These are phyloP conservation scores for Begonia loranthoides DNA, from an alignment of 306 rosid genomes.

Conservation along the genomic window DNA sequence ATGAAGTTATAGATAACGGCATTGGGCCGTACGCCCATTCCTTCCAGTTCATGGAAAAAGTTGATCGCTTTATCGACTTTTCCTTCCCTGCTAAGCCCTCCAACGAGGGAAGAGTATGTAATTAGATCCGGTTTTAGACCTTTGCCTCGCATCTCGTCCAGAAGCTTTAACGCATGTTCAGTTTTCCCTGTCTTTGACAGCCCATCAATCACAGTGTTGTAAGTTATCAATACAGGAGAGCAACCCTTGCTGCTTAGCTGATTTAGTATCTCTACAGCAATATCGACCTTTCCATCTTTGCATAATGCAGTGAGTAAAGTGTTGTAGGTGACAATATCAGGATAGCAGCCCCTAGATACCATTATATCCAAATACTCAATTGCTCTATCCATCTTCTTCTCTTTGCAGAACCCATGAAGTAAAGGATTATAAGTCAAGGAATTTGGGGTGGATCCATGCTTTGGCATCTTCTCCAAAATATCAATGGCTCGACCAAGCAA, in stretches of 20 bases:
- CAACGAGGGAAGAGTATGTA: slow-evolving; percentile 68
- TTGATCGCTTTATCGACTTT: slow-evolving; percentile 48
- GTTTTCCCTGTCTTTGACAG: slow-evolving; percentile 73
- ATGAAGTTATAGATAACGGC: slow-evolving; percentile 59
- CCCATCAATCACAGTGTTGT: slow-evolving; percentile 82
- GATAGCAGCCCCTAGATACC: slow-evolving; percentile 90
- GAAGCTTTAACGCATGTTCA: slow-evolving; percentile 48
- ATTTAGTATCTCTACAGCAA: slow-evolving; percentile 71
- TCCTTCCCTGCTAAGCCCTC: slow-evolving; percentile 81
- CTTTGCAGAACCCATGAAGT: slow-evolving; percentile 90
- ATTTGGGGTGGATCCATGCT: slow-evolving; percentile 75
- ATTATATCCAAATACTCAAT: slow-evolving; percentile 72
- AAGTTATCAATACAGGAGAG: slow-evolving; percentile 79
- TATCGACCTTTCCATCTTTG: slow-evolving; percentile 89
- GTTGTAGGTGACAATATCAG: slow-evolving; percentile 88
- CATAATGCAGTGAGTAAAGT: slow-evolving; percentile 80
- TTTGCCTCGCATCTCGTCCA: slow-evolving; percentile 62
- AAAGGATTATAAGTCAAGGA: slow-evolving; percentile 88
- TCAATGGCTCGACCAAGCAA: slow-evolving; percentile 77
- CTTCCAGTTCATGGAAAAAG: slow-evolving; percentile 50
- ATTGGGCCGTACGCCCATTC: slow-evolving; percentile 40
- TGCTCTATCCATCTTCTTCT: slow-evolving; percentile 78
- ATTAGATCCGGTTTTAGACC: slow-evolving; percentile 75
- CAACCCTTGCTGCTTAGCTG: slow-evolving; percentile 77
- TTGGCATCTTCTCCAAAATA: slow-evolving; percentile 84